Evolutionary conservation across 345 rosid genomes (phyloP).

Genomic region (Viola odorata): DNA sequence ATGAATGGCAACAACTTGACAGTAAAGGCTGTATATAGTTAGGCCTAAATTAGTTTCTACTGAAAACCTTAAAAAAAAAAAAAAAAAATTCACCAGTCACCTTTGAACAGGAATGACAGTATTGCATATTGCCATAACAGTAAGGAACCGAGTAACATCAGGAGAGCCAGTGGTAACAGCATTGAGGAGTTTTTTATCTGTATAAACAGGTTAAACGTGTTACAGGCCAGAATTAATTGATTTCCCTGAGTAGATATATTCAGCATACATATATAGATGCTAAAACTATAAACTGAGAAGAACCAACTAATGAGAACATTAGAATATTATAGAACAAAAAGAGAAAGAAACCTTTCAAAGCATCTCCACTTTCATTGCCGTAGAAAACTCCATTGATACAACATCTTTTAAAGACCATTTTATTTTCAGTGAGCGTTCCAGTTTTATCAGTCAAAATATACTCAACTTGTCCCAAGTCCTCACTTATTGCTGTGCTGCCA

Average conservation of each 20-base stretch:
- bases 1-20: not conserved
- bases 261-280: too few relatives aligned
- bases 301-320: too few relatives aligned
- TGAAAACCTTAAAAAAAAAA: not conserved
- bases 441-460: constrained; percentile 98
- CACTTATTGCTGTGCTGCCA: constrained; percentile 99
- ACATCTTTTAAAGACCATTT: constrained; percentile 93
- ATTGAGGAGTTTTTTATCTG: constrained; percentile 67
- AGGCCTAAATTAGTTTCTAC: not conserved
- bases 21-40: not conserved
- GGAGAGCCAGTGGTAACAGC: constrained; percentile 71
- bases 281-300: too few relatives aligned
- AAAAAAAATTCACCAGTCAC: constrained; percentile 24
- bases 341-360: constrained; percentile 65
- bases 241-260: not conserved
- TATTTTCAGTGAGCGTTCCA: constrained; percentile 95
- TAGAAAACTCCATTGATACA: constrained; percentile 76
- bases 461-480: constrained; percentile 99
- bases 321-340: not conserved
- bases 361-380: constrained; percentile 89
- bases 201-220: not conserved
- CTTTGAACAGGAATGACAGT: constrained; percentile 83
- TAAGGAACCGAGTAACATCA: constrained; percentile 76
- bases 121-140: constrained; percentile 92
- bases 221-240: too few relatives aligned